phyloP scores from a whole-genome alignment of 768 basidiomycete genomes.

The Suillus hirtellus region DNA sequence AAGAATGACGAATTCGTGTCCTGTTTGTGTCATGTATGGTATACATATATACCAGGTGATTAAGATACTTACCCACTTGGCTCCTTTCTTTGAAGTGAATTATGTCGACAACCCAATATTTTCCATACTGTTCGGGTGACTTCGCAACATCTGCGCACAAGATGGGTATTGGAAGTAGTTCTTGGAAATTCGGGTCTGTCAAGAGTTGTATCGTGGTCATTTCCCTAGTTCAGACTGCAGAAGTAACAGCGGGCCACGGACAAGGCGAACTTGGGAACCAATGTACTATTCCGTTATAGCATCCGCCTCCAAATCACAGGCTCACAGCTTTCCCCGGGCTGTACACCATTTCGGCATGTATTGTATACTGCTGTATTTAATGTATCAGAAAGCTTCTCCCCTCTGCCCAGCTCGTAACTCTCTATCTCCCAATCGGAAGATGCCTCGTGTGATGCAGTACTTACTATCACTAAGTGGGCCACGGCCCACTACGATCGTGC shows the following conservation, averaged over 20 bases:
- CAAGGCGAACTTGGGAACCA: neutral
- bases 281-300: neutral
- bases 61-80: slow-evolving; percentile 7
- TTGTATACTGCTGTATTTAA: neutral
- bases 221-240: neutral
- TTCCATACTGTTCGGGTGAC: neutral
- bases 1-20: slow-evolving; percentile 13
- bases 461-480: too few relatives aligned
- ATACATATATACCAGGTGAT: neutral
- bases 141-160: neutral
- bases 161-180: neutral
- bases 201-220: neutral
- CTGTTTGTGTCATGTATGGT: neutral
- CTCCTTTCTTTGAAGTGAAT: slow-evolving; percentile 9
- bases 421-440: neutral
- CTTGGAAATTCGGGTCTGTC: neutral
- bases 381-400: neutral
- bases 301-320: neutral
- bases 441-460: neutral
- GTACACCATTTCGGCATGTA: neutral
- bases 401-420: neutral
- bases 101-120: slow-evolving; percentile 8
- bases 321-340: neutral
- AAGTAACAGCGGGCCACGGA: neutral
- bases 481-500: neutral